Evolutionary conservation across 83 land plant genomes (phyloP).

Genomic region (Picea engelmannii): DNA sequence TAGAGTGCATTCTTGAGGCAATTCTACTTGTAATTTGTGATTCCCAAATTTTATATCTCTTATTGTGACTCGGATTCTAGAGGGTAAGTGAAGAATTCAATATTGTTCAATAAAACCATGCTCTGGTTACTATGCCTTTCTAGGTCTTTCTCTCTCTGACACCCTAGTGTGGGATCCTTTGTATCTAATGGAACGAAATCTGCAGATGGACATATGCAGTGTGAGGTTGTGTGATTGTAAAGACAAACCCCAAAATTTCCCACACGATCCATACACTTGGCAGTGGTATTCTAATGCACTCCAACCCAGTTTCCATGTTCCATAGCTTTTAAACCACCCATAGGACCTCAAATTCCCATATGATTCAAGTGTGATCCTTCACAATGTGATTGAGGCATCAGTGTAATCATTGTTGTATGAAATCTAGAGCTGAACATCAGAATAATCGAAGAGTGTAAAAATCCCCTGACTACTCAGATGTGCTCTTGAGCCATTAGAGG

Average conservation of each 20-base stretch:
- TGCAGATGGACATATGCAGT: slow-evolving; percentile 47
- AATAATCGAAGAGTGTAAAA: too few relatives aligned
- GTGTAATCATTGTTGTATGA: too few relatives aligned
- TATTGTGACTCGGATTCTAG: slow-evolving; percentile 6
- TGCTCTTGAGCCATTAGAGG: too few relatives aligned
- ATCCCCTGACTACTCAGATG: too few relatives aligned
- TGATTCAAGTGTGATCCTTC: too few relatives aligned
- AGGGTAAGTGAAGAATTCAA: slow-evolving; percentile 42
- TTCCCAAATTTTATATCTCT: too few relatives aligned
- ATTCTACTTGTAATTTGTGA: slow-evolving; percentile 31
- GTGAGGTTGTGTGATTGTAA: slow-evolving; percentile 44
- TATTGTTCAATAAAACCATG: slow-evolving; percentile 16
- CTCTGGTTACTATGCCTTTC: neutral
- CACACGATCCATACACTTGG: slow-evolving; percentile 59
- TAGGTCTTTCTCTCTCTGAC: slow-evolving; percentile 12
- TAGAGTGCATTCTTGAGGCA: too few relatives aligned
- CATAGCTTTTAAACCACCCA: too few relatives aligned
- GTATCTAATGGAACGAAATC: slow-evolving; percentile 39
- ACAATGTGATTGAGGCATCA: too few relatives aligned
- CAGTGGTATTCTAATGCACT: slow-evolving; percentile 53
- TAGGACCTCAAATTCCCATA: too few relatives aligned
- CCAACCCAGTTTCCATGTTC: neutral
- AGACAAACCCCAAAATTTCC: slow-evolving; percentile 55
- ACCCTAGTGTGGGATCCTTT: slow-evolving; percentile 36
- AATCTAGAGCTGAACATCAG: too few relatives aligned